These are phyloP conservation scores for Mycena galericulata DNA, from an alignment of 768 basidiomycete species.

Conservation along the genomic window DNA sequence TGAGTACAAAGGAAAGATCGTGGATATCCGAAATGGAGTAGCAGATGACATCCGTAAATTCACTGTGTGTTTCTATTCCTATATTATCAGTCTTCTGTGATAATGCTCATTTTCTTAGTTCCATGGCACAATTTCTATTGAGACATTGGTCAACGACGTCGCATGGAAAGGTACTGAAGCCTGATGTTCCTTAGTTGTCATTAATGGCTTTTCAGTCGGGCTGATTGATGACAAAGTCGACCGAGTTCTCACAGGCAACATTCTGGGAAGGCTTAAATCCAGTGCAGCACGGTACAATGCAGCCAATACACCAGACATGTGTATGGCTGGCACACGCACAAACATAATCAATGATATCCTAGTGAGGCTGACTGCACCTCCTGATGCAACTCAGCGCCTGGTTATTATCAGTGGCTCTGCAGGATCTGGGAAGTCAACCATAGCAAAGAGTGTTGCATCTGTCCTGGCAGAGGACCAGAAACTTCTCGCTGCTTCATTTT, in stretches of 20 bases:
- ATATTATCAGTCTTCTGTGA: no score
- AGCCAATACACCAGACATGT: neutral
- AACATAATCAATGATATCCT: neutral
- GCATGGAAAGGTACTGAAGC: neutral
- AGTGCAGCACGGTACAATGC: neutral
- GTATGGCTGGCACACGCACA: slow-evolving; percentile 2
- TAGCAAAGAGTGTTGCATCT: neutral
- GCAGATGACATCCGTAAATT: no score
- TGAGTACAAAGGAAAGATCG: no score
- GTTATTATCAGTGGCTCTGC: neutral
- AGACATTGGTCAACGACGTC: neutral
- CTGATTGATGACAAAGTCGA: neutral
- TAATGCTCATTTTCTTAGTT: neutral
- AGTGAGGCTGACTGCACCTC: neutral
- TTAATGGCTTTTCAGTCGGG: neutral
- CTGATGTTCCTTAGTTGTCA: neutral
- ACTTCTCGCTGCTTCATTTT: slow-evolving; percentile 2
- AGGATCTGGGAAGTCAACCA: neutral
- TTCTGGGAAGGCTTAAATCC: neutral
- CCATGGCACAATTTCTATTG: neutral
- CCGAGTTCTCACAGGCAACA: neutral
- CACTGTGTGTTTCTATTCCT: no score
- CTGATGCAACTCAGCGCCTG: neutral
- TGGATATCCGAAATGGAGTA: no score
- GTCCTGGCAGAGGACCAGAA: neutral